phyloP scores from a whole-genome alignment of 176 grass and related monocot species.

The Areca catechu region DNA sequence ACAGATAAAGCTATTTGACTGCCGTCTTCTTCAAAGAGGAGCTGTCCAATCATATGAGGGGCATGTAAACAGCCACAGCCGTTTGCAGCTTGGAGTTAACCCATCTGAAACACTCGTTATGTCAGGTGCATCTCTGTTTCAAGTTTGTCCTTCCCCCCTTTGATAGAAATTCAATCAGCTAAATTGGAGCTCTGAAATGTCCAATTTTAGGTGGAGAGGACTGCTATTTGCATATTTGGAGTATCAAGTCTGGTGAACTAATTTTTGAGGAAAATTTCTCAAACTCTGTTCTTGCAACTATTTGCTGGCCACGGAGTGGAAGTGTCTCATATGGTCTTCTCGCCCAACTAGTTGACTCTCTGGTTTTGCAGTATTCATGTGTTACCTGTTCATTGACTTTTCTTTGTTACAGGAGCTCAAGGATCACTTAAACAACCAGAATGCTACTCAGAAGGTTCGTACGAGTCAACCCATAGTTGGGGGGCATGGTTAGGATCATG shows the following conservation, averaged over 20 bases:
- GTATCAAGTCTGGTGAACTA: constrained; percentile 72
- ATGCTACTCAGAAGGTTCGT: background rate
- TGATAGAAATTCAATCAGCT: constrained; percentile 1
- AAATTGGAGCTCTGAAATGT: constrained; percentile 12
- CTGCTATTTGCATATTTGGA: constrained; percentile 59
- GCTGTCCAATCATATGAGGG: constrained; percentile 69
- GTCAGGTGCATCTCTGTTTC: constrained; percentile 35
- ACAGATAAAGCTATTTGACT: constrained; percentile 91
- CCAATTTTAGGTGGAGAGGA: constrained; percentile 66
- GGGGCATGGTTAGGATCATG: constrained; percentile 82
- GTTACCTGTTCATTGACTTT: background rate
- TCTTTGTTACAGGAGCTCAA: background rate
- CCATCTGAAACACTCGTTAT: constrained; percentile 84
- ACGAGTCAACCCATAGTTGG: constrained; percentile 49
- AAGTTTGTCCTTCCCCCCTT: background rate
- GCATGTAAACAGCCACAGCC: constrained; percentile 70
- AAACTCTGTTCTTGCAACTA: constrained; percentile 26
- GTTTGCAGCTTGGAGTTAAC: constrained; percentile 60
- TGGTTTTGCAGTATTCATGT: background rate
- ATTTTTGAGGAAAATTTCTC: constrained; percentile 46
- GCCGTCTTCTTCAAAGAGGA: constrained; percentile 57
- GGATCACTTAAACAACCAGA: background rate
- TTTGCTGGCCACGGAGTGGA: constrained; percentile 55
- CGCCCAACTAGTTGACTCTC: background rate
- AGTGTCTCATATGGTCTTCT: constrained; percentile 19